Conservation (phyloP, 1,284 basidiomycete genomes). For the Ustilago shanxiensis region DNA sequence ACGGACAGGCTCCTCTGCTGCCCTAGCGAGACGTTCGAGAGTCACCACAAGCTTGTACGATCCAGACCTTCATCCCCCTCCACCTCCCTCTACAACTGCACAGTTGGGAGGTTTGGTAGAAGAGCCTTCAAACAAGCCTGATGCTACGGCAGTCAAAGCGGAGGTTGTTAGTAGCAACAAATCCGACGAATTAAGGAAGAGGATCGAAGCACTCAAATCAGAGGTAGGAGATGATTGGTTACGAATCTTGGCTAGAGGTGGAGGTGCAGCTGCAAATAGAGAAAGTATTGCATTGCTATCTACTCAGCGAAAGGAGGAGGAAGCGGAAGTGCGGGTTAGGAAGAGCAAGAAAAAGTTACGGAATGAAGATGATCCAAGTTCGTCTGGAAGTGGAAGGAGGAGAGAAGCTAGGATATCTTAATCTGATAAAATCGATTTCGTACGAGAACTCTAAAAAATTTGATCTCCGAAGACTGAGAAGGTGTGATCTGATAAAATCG, state of each 20-base stretch:
- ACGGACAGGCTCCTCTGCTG: conserved; percentile 22
- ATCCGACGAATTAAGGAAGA: conserved; percentile 42
- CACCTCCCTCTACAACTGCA: not conserved
- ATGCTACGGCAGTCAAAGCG: no score
- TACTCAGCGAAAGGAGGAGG: not conserved
- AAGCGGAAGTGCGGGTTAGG: not conserved
- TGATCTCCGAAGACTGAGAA: no score
- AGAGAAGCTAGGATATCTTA: no score
- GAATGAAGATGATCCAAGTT: no score
- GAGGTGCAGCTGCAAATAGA: conserved; percentile 15
- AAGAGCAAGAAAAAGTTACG: conserved; percentile 20
- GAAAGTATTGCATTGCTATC: conserved; percentile 3
- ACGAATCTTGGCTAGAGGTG: conserved; percentile 45
- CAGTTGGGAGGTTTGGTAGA: not conserved
- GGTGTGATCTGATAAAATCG: no score
- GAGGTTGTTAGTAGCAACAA: not conserved
- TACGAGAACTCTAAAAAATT: no score
- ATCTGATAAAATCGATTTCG: no score
- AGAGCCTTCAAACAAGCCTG: no score
- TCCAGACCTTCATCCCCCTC: conserved; percentile 23
- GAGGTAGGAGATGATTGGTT: conserved; percentile 69
- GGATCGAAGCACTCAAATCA: conserved; percentile 64
- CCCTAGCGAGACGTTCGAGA: conserved; percentile 26
- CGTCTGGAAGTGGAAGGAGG: not conserved
- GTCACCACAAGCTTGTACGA: conserved; percentile 46